These are phyloP conservation scores for Mikania micrantha DNA, from an alignment of 129 eudicot species.

Conservation along the genomic window DNA sequence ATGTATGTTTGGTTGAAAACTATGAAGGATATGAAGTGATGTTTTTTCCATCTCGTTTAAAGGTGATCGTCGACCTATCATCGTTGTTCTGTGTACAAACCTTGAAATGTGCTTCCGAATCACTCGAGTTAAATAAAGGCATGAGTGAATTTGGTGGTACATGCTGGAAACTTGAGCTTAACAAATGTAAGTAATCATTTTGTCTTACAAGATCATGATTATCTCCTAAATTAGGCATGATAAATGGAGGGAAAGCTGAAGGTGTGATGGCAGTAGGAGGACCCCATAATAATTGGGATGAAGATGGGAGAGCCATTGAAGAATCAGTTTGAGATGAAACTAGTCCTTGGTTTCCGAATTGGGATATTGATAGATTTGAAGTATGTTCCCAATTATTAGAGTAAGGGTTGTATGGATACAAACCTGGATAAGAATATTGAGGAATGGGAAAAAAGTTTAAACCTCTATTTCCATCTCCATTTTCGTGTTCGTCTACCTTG, in stretches of 20 bases:
- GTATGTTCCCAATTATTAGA: slow-evolving; percentile 64
- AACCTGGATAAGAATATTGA: slow-evolving; percentile 34
- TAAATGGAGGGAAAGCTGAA: slow-evolving; percentile 30
- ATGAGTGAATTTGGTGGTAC: slow-evolving; percentile 36
- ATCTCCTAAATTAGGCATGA: slow-evolving; percentile 30
- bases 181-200: slow-evolving; percentile 37
- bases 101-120: slow-evolving; percentile 29
- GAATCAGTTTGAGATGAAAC: slow-evolving; percentile 38
- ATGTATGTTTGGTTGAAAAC: slow-evolving; percentile 16
- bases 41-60: background rate
- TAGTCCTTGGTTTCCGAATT: slow-evolving; percentile 47
- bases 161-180: slow-evolving; percentile 41
- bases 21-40: slow-evolving; percentile 7
- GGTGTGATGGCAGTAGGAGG: slow-evolving; percentile 41
- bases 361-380: slow-evolving; percentile 60
- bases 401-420: slow-evolving; percentile 41
- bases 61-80: slow-evolving; percentile 9
- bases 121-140: slow-evolving; percentile 39
- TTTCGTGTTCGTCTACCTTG: slow-evolving; percentile 33
- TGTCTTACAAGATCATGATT: slow-evolving; percentile 36
- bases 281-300: slow-evolving; percentile 45
- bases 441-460: slow-evolving; percentile 61
- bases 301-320: slow-evolving; percentile 31
- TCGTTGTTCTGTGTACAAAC: slow-evolving; percentile 27
- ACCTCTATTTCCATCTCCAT: slow-evolving; percentile 41